Conservation (phyloP, 1,139 yeast species). For the Candida albicans region DNA sequence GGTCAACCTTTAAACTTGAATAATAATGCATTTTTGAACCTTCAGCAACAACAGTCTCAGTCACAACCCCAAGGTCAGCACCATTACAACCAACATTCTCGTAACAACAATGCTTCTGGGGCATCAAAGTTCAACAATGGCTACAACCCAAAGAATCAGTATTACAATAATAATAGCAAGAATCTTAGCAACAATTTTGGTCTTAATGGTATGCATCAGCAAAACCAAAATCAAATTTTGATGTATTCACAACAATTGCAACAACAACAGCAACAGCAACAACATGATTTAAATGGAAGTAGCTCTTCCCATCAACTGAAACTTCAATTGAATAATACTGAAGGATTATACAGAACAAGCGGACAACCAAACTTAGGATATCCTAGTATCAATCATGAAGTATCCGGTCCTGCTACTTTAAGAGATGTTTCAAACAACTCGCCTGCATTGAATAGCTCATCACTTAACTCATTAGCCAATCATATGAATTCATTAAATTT, state of each 20-base stretch:
- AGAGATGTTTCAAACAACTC: constrained; percentile 12
- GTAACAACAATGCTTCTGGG: not conserved
- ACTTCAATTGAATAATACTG: constrained; percentile 25
- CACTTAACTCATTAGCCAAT: constrained; percentile 22
- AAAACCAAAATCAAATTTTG: constrained; percentile 5
- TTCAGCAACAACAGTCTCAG: constrained; percentile 19
- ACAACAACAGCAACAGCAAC: constrained; percentile 1
- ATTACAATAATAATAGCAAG: not conserved
- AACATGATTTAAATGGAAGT: not conserved
- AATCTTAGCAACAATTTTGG: constrained; percentile 1
- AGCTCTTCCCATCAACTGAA: constrained; percentile 16
- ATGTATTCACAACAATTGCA: constrained; percentile 8
- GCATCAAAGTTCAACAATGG: not conserved
- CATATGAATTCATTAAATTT: constrained; percentile 41
- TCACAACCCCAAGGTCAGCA: constrained; percentile 8
- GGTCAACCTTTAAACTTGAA: constrained; percentile 45
- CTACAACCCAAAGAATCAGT: not conserved
- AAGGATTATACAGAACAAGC: constrained; percentile 23
- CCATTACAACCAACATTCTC: constrained; percentile 2
- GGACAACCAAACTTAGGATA: not conserved
- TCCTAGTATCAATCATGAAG: not conserved
- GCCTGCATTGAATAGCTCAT: constrained; percentile 8
- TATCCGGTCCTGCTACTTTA: constrained; percentile 3
- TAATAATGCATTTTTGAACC: constrained; percentile 25
- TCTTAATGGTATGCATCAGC: not conserved